Percentiles rank a stretch among this genome's conserved stretches.
These are phyloP conservation scores for Berberis vulgaris DNA, from an alignment of 164 flowering plant genomes.

Conservation along the genomic window DNA sequence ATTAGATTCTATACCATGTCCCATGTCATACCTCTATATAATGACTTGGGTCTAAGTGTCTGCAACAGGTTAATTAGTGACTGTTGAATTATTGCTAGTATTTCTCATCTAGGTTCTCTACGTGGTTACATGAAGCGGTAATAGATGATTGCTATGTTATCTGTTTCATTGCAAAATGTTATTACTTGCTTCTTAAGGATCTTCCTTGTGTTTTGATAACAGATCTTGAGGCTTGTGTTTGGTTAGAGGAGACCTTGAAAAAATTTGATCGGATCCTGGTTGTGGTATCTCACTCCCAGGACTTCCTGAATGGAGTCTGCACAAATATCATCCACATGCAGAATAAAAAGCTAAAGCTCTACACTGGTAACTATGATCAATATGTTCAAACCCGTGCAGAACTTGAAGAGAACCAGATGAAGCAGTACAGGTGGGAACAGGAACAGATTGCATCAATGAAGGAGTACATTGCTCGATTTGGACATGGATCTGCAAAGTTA, in stretches of 20 bases:
- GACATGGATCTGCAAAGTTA: too few relatives aligned
- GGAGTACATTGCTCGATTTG: conserved; percentile 95
- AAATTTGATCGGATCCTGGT: conserved; percentile 86
- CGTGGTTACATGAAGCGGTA: too few relatives aligned
- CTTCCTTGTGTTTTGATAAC: conserved; percentile 12
- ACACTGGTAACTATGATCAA: conserved; percentile 88
- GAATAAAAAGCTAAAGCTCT: conserved; percentile 63
- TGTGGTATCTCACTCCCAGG: conserved; percentile 93
- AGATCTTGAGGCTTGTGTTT: conserved; percentile 98
- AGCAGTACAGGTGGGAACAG: too few relatives aligned
- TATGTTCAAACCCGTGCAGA: conserved; percentile 95
- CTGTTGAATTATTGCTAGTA: too few relatives aligned
- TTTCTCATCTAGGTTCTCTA: too few relatives aligned
- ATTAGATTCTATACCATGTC: too few relatives aligned
- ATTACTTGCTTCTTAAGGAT: too few relatives aligned
- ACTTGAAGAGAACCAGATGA: conserved; percentile 97
- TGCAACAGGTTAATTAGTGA: too few relatives aligned
- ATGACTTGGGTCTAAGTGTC: too few relatives aligned
- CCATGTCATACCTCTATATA: too few relatives aligned
- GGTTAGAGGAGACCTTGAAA: conserved; percentile 93
- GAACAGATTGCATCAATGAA: conserved; percentile 91
- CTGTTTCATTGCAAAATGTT: too few relatives aligned
- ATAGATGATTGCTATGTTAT: too few relatives aligned
- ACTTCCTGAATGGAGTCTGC: conserved; percentile 91
- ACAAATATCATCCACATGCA: conserved; percentile 98